Evolutionary conservation across 257 asterid genomes (phyloP), one percentile per base, ranked within the genome.

Genomic region (Ilex aquifolium): DNA sequence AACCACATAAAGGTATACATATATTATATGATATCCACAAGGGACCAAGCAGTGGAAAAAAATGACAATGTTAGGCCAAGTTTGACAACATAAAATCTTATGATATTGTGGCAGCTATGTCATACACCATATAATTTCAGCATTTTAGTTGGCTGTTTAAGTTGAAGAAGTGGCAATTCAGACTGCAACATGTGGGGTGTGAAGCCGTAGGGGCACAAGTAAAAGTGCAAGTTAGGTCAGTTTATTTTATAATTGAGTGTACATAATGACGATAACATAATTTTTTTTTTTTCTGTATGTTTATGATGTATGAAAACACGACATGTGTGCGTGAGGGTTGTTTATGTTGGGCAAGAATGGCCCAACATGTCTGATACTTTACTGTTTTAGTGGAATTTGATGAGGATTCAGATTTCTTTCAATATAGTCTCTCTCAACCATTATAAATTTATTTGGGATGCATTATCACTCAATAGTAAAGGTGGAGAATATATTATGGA

Each of bases 81-180:
- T 2, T n/a, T 44, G 31, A 15, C 58, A 15, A 9, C 30, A 51
- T 27, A 9, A 46, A 59, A 36, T 36, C 27, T 21, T 50, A 29
- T 50, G 13, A 13, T 36, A 4, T 12, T 13, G 1, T 46, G 57
- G 12, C 36, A 42, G 14, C 56, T n/a, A 57, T 44, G 50, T 65
- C 58, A 44, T 44, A 65, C 2, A 16, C 46, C 57, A 46, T n/a
- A 57, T 52, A 21, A 44, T 52, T 60, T 21, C 1, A 13, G 12
- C 31, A 32, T 21, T 65, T 72, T 66, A 57, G 50, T 72, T 51
- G 57, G 30, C 15, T 72, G 65, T 44, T 57, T 54, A 59, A 13
- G 36, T 32, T 49, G 1, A 55, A 36, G 62, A 21, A 60, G 50
- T 55, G 57, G 13, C 36, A 4, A 57, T 15, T 44, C 6, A 17